Percentiles rank a stretch among this genome's conserved stretches.
Conservation (phyloP, 1,284 basidiomycete genomes). For the Blastosporella zonata region DNA sequence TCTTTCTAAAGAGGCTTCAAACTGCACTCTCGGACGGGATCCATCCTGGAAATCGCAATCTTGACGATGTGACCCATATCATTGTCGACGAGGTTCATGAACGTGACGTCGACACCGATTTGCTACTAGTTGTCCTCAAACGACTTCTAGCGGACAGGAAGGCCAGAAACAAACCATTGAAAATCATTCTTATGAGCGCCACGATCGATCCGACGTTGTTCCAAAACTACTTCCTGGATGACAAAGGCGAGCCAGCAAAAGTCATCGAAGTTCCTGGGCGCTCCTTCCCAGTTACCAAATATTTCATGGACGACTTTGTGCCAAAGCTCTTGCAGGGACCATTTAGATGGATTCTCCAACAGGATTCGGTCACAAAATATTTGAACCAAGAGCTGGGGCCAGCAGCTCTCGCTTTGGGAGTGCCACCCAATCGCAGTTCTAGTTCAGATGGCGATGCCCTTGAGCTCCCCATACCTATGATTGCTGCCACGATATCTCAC, state of each 20-base stretch:
- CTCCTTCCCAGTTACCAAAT: constrained; percentile 83
- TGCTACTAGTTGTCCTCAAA: constrained; percentile 90
- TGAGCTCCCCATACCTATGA: constrained; percentile 81
- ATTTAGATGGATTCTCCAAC: constrained; percentile 67
- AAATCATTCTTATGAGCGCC: constrained; percentile 93
- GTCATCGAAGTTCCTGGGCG: constrained; percentile 90
- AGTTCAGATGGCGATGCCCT: constrained; percentile 56
- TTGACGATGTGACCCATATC: constrained; percentile 89
- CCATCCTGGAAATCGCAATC: constrained; percentile 35
- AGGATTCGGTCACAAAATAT: constrained; percentile 79
- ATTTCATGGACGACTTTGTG: constrained; percentile 82
- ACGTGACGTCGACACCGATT: constrained; percentile 92
- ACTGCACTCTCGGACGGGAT: constrained; percentile 54
- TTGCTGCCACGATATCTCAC: constrained; percentile 82
- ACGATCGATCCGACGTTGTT: constrained; percentile 92
- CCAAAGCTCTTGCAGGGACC: constrained; percentile 45
- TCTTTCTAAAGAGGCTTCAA: constrained; percentile 89
- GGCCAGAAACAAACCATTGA: constrained; percentile 73
- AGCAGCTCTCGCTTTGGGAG: constrained; percentile 25
- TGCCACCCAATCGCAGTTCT: constrained; percentile 22
- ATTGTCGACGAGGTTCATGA: constrained; percentile 97
- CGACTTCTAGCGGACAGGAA: constrained; percentile 79
- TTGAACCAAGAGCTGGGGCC: constrained; percentile 70
- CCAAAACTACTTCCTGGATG: constrained; percentile 81
- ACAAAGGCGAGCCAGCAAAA: constrained; percentile 60